These are phyloP conservation scores for Leishmania major DNA, from an alignment of 208 protist genomes.

Conservation along the genomic window DNA sequence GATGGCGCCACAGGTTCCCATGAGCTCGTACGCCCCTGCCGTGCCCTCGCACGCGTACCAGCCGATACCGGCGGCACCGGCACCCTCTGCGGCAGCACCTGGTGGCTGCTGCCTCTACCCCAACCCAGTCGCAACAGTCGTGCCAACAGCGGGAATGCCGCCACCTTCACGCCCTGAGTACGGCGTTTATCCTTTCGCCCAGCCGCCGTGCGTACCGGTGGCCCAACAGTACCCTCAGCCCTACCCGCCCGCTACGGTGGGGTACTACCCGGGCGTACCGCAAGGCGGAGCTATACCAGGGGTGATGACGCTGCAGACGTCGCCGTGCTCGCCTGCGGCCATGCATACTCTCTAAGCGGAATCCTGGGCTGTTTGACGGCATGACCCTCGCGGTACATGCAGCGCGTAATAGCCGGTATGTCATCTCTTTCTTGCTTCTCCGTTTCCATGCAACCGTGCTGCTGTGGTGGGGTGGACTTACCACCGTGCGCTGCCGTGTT, in stretches of 20 bases:
- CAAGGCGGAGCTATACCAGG: background rate
- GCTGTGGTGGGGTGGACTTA: background rate
- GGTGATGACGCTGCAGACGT: slow-evolving; percentile 5
- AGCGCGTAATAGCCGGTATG: background rate
- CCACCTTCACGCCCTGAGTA: background rate
- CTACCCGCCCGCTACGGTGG: background rate
- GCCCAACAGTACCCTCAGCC: background rate
- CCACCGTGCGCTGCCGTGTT: background rate
- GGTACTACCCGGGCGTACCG: slow-evolving; percentile 9
- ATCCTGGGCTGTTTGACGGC: background rate
- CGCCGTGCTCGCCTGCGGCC: slow-evolving; percentile 14
- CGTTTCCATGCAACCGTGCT: background rate
- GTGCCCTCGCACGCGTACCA: background rate
- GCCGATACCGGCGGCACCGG: slow-evolving; percentile 10
- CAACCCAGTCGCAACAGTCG: background rate
- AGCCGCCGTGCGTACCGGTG: background rate
- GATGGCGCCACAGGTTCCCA: background rate
- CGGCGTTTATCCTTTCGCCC: background rate
- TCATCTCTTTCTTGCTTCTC: background rate
- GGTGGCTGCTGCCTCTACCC: background rate
- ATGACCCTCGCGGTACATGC: background rate
- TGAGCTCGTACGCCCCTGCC: background rate
- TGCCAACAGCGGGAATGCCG: background rate
- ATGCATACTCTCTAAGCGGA: slow-evolving; percentile 18
- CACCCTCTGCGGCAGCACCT: slow-evolving; percentile 4